Evolutionary conservation across 352 stramenopile species (phyloP), one percentile per base, ranked within the genome.

Genomic region (Pythium insidiosum): DNA sequence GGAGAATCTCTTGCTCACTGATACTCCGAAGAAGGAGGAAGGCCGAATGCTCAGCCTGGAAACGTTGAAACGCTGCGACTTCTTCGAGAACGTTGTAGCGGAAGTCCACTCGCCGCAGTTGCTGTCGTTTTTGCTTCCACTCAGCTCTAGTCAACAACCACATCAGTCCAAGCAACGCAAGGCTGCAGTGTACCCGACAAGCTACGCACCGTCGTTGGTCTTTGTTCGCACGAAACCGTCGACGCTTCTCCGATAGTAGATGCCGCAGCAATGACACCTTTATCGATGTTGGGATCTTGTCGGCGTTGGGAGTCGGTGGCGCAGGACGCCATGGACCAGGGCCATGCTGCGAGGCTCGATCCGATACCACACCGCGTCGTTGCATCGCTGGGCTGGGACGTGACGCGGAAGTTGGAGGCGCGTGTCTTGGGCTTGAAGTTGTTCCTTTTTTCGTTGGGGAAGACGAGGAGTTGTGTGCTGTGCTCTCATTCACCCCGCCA

Each of bases 71-170:
- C 6, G 66, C 68, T 1, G 63, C 63, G 31, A 90, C 41, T 26
- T 88, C 75, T 15, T 85, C 72, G 21, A 84, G 43, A 11, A 86
- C 73, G 26, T 87, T 75, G 58, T 87, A 87, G 23, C 67, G 61
- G 25, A 85, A 80, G 24, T 75, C 74, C 12, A 69, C 48, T n/a
- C 40, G 63, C 6, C 74, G 73, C 49, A 72, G 68, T 34, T 82
- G 55, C 48, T 84, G 66, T 1, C 62, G 58, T 2, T 50, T 44
- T 10, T 61, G 53, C 19, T 63, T 59, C 72, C 77, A 90, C 31
- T 77, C 51, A 31, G 63, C 60, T 2, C 68, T 84, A 37, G 9
- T n/a, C n/a, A n/a, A n/a, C n/a, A n/a, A n/a, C n/a, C n/a, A n/a
- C n/a, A n/a, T n/a, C n/a, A n/a, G n/a, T n/a, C n/a, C n/a, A n/a